These are phyloP conservation scores for Ceratocystis diversiconidia DNA, from an alignment of 2,329 filamentous ascomycete genomes.

Conservation along the genomic window DNA sequence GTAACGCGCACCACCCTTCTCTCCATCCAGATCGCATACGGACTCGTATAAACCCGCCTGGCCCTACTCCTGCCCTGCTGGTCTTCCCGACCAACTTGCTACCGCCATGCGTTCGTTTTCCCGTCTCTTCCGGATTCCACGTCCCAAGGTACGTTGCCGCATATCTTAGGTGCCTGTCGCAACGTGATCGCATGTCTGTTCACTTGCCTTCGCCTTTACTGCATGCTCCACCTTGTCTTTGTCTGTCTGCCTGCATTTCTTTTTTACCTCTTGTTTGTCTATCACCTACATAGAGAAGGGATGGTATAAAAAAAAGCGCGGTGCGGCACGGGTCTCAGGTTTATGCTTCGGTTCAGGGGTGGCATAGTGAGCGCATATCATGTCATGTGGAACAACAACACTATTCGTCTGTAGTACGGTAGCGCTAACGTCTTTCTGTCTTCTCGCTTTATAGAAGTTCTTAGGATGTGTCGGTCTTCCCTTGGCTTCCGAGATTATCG, in stretches of 20 bases:
- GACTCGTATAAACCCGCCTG: not conserved
- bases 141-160: constrained; percentile 27
- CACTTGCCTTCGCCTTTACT: not conserved
- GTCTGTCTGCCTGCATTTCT: not conserved
- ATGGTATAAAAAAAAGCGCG: not conserved
- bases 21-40: not conserved
- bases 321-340: not conserved
- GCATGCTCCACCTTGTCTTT: not conserved
- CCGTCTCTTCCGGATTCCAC: constrained; percentile 26
- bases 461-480: constrained; percentile 75
- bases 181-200: not conserved
- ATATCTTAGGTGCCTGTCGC: not conserved
- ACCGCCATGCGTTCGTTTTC: constrained; percentile 17
- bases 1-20: not conserved
- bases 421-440: not conserved
- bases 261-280: not conserved
- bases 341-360: not conserved
- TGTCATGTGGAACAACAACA: not conserved
- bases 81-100: not conserved
- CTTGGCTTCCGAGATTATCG: constrained; percentile 74
- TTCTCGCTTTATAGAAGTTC: constrained; percentile 47
- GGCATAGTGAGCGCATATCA: not conserved
- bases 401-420: not conserved
- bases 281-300: not conserved
- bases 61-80: not conserved